These are phyloP conservation scores for Pelargonium australe DNA, from an alignment of 441 rosid genomes.

Conservation along the genomic window DNA sequence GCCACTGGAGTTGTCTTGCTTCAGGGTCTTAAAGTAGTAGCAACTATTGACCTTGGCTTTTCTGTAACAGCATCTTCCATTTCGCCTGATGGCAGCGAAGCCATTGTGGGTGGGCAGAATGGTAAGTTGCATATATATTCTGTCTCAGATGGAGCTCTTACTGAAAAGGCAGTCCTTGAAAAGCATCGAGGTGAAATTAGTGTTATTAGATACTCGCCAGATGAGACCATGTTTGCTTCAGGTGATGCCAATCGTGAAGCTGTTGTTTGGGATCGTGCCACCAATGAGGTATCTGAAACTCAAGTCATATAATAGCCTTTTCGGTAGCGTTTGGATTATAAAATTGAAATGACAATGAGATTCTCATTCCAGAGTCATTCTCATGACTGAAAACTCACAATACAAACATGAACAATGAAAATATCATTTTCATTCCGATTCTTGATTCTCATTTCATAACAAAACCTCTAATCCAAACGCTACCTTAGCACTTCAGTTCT, in stretches of 20 bases:
- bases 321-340: too few species aligned
- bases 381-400: too few species aligned
- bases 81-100: constrained; percentile 39
- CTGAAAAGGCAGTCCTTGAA: constrained; percentile 37
- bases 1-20: constrained; percentile 34
- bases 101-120: constrained; percentile 35
- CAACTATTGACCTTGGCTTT: constrained; percentile 31
- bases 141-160: constrained; percentile 30
- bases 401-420: too few species aligned
- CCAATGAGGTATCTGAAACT: constrained; percentile 29
- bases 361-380: too few species aligned
- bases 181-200: constrained; percentile 43
- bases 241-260: constrained; percentile 36
- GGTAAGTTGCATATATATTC: constrained; percentile 43
- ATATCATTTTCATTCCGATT: too few species aligned
- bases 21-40: constrained; percentile 22
- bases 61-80: constrained; percentile 36
- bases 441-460: too few species aligned
- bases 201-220: constrained; percentile 39
- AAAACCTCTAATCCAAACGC: too few species aligned
- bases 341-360: too few species aligned
- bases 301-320: neutral
- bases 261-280: constrained; percentile 39
- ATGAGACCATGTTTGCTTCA: constrained; percentile 43
- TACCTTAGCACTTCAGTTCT: too few species aligned